Conservation (phyloP, 495 filamentous ascomycete species). For the Cladorrhinum samala region DNA sequence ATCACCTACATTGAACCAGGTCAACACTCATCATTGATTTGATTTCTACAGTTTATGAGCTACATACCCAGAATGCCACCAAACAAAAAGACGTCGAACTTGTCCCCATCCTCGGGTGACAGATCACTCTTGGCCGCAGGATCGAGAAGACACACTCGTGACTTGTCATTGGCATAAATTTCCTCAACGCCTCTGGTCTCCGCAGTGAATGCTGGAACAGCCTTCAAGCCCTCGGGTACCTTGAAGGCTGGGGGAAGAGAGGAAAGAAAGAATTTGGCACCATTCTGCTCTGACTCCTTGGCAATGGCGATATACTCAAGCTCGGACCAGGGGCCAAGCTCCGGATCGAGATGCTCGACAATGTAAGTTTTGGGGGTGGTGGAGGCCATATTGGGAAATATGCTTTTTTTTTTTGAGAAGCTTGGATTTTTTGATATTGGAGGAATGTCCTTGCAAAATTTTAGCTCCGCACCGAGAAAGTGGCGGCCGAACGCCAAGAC, state of each 20-base stretch:
- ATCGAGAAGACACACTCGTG: constrained; percentile 80
- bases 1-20: constrained; percentile 56
- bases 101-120: constrained; percentile 70
- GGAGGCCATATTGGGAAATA: constrained; percentile 3
- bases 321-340: constrained; percentile 89
- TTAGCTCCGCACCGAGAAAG: constrained; percentile 2
- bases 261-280: constrained; percentile 74
- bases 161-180: constrained; percentile 56
- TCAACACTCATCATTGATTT: not conserved
- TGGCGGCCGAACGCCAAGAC: constrained; percentile 8
- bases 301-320: constrained; percentile 87
- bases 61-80: constrained; percentile 86
- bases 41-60: not conserved
- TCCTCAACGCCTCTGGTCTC: constrained; percentile 71
- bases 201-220: constrained; percentile 55
- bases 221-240: constrained; percentile 56
- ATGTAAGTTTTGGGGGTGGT: constrained; percentile 58
- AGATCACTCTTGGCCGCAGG: constrained; percentile 75
- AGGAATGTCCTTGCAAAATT: constrained; percentile 2
- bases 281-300: constrained; percentile 61
- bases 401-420: not conserved
- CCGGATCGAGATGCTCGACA: constrained; percentile 88
- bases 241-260: constrained; percentile 65
- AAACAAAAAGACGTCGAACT: constrained; percentile 89
- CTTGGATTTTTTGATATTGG: constrained; percentile 1